A percentile compares a stretch with the other conserved stretches of the same genome.
Conservation (phyloP, 1,284 basidiomycete species). For the Pascua guehoae region DNA sequence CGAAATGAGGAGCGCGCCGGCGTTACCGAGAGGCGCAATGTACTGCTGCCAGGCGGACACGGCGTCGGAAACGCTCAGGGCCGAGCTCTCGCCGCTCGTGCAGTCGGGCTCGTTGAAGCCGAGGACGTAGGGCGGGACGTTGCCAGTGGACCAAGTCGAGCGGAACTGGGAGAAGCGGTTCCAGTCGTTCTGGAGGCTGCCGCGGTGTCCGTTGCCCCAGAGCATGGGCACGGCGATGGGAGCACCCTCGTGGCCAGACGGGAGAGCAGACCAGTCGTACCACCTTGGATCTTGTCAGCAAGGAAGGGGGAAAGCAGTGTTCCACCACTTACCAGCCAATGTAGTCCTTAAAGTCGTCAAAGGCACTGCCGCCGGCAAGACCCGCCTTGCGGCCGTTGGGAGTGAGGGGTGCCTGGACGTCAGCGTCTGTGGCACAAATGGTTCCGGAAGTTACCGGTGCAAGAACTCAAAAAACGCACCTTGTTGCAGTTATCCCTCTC, state of each 20-base stretch:
- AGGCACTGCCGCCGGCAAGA: slow-evolving; percentile 24
- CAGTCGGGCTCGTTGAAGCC: slow-evolving; percentile 51
- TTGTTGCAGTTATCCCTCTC: too few relatives aligned
- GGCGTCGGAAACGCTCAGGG: slow-evolving; percentile 17
- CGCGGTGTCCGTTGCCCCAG: slow-evolving; percentile 42
- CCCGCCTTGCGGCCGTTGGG: slow-evolving; percentile 36
- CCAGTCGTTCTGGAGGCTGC: slow-evolving; percentile 30
- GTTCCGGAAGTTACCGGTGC: too few relatives aligned
- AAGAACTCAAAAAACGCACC: too few relatives aligned
- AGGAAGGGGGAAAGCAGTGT: too few relatives aligned
- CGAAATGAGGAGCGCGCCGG: slow-evolving; percentile 30
- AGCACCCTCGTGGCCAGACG: slow-evolving; percentile 13
- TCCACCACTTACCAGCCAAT: slow-evolving; percentile 31
- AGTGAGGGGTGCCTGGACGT: neutral
- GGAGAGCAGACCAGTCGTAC: slow-evolving; percentile 27
- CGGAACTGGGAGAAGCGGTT: slow-evolving; percentile 38
- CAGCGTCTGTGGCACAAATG: too few relatives aligned
- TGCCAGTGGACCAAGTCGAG: slow-evolving; percentile 14
- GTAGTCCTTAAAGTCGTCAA: slow-evolving; percentile 23
- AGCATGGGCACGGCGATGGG: slow-evolving; percentile 42
- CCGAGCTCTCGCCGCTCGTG: slow-evolving; percentile 13
- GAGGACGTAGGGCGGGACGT: slow-evolving; percentile 28
- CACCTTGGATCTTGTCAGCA: slow-evolving; percentile 18
- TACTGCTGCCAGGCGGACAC: slow-evolving; percentile 40
- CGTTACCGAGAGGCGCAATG: slow-evolving; percentile 35